These are phyloP conservation scores for Aspergillus bridgeri DNA, from an alignment of 495 filamentous ascomycete genomes.

Conservation along the genomic window DNA sequence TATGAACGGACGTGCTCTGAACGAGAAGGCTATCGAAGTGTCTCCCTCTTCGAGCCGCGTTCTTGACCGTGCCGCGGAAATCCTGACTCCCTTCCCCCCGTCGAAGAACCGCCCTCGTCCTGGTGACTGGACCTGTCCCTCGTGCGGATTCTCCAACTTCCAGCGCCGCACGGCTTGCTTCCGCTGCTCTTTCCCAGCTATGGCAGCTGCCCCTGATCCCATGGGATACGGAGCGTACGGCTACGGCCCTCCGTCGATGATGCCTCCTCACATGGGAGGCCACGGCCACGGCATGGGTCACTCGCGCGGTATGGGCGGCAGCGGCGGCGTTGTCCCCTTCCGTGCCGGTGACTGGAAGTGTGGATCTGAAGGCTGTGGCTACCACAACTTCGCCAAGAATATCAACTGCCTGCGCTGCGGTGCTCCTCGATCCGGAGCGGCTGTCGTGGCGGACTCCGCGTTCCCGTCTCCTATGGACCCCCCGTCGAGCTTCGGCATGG, in stretches of 20 bases:
- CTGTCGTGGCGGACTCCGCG: conserved; percentile 88
- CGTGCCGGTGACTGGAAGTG: conserved; percentile 99
- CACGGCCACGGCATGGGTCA: conserved; percentile 74
- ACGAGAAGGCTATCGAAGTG: conserved; percentile 98
- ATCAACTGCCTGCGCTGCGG: conserved; percentile 95
- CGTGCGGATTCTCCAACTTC: conserved; percentile 80
- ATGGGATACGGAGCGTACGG: conserved; percentile 72
- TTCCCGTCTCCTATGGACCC: conserved; percentile 90
- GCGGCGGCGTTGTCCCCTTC: conserved; percentile 90
- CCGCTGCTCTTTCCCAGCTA: conserved; percentile 95
- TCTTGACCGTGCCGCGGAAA: conserved; percentile 90
- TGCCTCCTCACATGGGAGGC: conserved; percentile 71
- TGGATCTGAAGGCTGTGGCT: conserved; percentile 94
- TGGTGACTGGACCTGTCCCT: conserved; percentile 98
- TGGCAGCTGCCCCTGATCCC: conserved; percentile 70
- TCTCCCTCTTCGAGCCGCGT: conserved; percentile 94
- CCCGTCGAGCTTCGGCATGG: conserved; percentile 72
- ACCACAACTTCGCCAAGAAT: conserved; percentile 99
- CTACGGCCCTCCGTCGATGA: conserved; percentile 76
- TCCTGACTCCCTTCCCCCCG: conserved; percentile 92
- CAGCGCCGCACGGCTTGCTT: conserved; percentile 97
- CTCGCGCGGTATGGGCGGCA: conserved; percentile 66
- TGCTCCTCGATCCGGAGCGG: conserved; percentile 87
- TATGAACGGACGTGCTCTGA: conserved; percentile 97
- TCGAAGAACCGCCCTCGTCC: conserved; percentile 97